A percentile compares a stretch with the other conserved stretches of the same genome.
Evolutionary conservation across 2,329 filamentous ascomycete genomes (phyloP).

Genomic region (Verticillium klebahnii): DNA sequence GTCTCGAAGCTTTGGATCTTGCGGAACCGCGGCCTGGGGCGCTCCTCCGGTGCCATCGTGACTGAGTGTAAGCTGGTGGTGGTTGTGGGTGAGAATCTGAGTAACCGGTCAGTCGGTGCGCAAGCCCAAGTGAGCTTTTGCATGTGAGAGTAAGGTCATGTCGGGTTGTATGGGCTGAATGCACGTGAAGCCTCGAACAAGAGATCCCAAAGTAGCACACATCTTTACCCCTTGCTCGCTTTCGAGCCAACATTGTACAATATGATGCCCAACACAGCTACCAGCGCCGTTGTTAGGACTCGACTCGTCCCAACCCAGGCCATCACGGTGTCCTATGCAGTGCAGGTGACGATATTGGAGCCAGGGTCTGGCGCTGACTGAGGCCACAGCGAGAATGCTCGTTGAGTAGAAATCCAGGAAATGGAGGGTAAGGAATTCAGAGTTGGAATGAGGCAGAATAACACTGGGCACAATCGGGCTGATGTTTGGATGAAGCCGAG

Average conservation of each 20-base stretch:
- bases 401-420: too few species aligned
- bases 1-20: slow-evolving; percentile 81
- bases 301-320: neutral
- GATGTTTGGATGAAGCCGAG: neutral
- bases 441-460: too few species aligned
- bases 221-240: neutral
- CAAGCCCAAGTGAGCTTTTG: neutral
- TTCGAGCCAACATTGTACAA: neutral
- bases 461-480: too few species aligned
- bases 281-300: neutral
- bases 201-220: neutral
- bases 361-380: too few species aligned
- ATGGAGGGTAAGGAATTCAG: too few species aligned
- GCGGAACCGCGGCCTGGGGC: slow-evolving; percentile 61
- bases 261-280: neutral
- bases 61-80: neutral
- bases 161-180: neutral
- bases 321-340: neutral
- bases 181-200: neutral
- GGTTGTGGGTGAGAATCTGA: neutral
- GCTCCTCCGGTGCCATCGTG: slow-evolving; percentile 50
- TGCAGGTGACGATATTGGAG: neutral
- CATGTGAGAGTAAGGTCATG: neutral
- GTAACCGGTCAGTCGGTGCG: neutral
- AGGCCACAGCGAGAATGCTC: too few species aligned